Percentiles rank a stretch among this genome's conserved stretches.
phyloP scores from a whole-genome alignment of 2,329 filamentous ascomycete genomes.

The Botrytis fabae region DNA sequence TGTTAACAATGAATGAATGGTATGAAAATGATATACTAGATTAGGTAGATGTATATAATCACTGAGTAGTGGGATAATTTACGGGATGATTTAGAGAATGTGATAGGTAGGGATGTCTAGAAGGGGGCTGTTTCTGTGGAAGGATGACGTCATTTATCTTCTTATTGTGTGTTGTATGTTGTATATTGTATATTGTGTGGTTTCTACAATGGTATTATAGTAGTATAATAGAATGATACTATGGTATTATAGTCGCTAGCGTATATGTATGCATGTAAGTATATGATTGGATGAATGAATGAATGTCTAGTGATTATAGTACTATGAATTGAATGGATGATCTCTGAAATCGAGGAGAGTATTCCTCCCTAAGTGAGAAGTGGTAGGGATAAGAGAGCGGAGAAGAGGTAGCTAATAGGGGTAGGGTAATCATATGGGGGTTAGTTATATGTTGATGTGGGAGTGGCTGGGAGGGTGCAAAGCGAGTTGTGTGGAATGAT shows the following conservation, averaged over 20 bases:
- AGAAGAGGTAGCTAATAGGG: not conserved
- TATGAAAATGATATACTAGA: not conserved
- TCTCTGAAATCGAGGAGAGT: not conserved
- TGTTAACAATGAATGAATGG: not conserved
- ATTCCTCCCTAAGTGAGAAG: not conserved
- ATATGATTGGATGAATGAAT: too few relatives aligned
- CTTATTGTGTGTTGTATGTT: too few relatives aligned
- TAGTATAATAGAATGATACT: too few relatives aligned
- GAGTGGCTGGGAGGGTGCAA: not conserved
- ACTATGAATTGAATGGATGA: not conserved
- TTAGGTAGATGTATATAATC: not conserved
- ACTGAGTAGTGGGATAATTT: not conserved
- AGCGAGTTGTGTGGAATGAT: not conserved
- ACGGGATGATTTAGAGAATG: not conserved
- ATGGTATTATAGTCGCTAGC: too few relatives aligned
- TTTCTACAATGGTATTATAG: too few relatives aligned
- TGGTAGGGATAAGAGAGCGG: not conserved
- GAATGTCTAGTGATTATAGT: too few relatives aligned
- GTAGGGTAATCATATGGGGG: not conserved
- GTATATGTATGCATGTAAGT: too few relatives aligned
- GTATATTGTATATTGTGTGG: too few relatives aligned
- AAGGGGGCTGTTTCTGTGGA: too few relatives aligned
- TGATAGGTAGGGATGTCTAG: too few relatives aligned
- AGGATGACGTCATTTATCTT: too few relatives aligned
- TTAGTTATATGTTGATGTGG: not conserved